These are phyloP conservation scores for Phytopythium sindhum DNA, from an alignment of 352 stramenopile genomes.

Conservation along the genomic window DNA sequence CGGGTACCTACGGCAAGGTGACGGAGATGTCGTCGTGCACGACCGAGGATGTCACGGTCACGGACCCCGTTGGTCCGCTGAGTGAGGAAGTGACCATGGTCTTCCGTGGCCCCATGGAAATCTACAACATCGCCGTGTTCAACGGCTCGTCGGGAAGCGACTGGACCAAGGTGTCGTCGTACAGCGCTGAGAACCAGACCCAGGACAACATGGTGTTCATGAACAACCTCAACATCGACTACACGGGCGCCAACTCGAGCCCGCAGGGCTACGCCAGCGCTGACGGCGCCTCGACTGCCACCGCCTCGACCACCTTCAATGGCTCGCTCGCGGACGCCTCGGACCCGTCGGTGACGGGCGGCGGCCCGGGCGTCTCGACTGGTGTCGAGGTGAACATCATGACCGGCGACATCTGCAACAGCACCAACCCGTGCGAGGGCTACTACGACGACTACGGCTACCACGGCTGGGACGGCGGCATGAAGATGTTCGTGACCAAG, in stretches of 20 bases:
- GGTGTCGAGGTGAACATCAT: slow-evolving; percentile 77
- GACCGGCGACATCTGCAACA: slow-evolving; percentile 43
- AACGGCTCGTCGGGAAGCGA: slow-evolving; percentile 19
- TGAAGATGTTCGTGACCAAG: slow-evolving; percentile 78
- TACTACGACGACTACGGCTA: slow-evolving; percentile 64
- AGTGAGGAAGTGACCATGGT: slow-evolving; percentile 50
- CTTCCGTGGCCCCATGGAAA: slow-evolving; percentile 49
- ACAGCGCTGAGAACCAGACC: slow-evolving; percentile 20
- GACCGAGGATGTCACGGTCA: slow-evolving; percentile 29
- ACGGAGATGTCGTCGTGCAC: slow-evolving; percentile 29
- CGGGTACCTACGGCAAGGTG: slow-evolving; percentile 42
- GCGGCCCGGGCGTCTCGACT: slow-evolving; percentile 49
- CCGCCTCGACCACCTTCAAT: slow-evolving; percentile 23
- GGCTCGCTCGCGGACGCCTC: slow-evolving; percentile 48
- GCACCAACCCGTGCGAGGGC: slow-evolving; percentile 45
- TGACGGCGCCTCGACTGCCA: slow-evolving; percentile 23
- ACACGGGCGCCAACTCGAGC: slow-evolving; percentile 30
- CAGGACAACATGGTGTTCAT: slow-evolving; percentile 50
- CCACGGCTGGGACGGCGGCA: slow-evolving; percentile 62
- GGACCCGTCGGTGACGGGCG: slow-evolving; percentile 28
- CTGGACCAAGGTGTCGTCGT: slow-evolving; percentile 44
- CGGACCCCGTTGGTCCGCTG: slow-evolving; percentile 36
- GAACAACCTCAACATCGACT: slow-evolving; percentile 57
- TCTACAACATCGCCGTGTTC: slow-evolving; percentile 58
- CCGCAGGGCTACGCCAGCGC: slow-evolving; percentile 36